A percentile compares a stretch with the other conserved stretches of the same genome.
Conservation (phyloP, 345 rosid species). For the Eucalyptus coolabah region DNA sequence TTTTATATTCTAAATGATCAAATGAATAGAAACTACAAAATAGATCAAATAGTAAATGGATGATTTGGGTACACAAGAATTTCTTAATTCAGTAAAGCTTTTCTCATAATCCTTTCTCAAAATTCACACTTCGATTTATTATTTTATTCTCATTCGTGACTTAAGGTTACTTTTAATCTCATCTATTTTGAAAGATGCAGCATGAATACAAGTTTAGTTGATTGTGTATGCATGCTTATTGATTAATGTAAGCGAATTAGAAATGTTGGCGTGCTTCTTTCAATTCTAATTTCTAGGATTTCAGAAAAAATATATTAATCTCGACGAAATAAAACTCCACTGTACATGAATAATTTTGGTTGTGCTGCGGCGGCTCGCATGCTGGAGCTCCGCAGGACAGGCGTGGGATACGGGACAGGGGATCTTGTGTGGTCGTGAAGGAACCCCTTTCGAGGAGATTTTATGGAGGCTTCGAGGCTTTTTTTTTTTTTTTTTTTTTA, state of each 20-base stretch:
- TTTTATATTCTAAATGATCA: not conserved
- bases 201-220: too few species aligned
- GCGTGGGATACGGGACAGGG: not conserved
- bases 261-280: too few species aligned
- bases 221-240: too few species aligned
- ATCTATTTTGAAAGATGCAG: too few species aligned
- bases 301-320: accelerated
- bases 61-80: not conserved
- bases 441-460: not conserved
- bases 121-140: too few species aligned
- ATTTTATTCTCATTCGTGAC: too few species aligned
- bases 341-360: too few species aligned
- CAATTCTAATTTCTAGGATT: too few species aligned
- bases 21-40: not conserved
- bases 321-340: too few species aligned
- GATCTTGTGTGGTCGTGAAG: not conserved
- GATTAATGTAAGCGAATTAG: too few species aligned
- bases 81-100: not conserved
- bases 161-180: too few species aligned
- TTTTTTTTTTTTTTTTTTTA: too few species aligned
- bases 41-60: not conserved
- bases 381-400: not conserved
- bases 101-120: not conserved
- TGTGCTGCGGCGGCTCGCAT: not conserved
- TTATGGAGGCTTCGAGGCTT: not conserved